Evolutionary conservation across 495 filamentous ascomycete species (phyloP), one percentile per base, ranked within the genome.

Genomic region (Xylaria palmicola): DNA sequence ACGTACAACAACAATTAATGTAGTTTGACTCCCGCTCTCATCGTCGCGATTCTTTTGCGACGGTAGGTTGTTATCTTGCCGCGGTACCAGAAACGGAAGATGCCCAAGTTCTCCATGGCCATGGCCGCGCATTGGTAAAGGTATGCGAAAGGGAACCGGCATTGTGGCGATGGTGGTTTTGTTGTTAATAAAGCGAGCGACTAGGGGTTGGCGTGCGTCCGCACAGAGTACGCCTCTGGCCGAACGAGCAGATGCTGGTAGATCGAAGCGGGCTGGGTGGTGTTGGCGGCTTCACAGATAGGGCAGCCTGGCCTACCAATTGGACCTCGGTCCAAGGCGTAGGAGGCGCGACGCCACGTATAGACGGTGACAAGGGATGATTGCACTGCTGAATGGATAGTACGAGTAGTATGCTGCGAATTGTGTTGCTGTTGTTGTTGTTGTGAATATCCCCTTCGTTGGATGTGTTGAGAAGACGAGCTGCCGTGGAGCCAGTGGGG

Each of bases 1-100:
- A 60, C 66, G 52, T 63, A 71, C 68, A 27, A 66, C 37, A 24
- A 65, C 61, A 36, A 69, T 62, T 29, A 44, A 15, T 10, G 39
- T 53, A 15, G 19, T 7, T 12, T 20, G 19, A 20, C 20, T 44
- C 9, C 12, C 56, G 12, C 45, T 26, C 9, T 15, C 57, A 37
- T 44, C 37, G 20, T 40, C 13, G 47, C 27, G 57, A 26, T 9
- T 12, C 8, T 9, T 52, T 4, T 4, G 37, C 17, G 22, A 48
- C 22, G 36, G 34, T 10, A 17, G 29, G 12, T 17, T 26, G 4
- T 15, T 3, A 6, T 36, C 57, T 44, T 24, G 45, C 29, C 57
- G 59, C 39, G 40, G 27, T 8, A 20, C 20, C n/a, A 54, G 41
- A 43, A 54, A 27, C 12, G 49, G 49, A 39, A 47, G 40, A 29